phyloP scores from a whole-genome alignment of 2,329 filamentous ascomycete species.

The Colletotrichum orbiculare region DNA sequence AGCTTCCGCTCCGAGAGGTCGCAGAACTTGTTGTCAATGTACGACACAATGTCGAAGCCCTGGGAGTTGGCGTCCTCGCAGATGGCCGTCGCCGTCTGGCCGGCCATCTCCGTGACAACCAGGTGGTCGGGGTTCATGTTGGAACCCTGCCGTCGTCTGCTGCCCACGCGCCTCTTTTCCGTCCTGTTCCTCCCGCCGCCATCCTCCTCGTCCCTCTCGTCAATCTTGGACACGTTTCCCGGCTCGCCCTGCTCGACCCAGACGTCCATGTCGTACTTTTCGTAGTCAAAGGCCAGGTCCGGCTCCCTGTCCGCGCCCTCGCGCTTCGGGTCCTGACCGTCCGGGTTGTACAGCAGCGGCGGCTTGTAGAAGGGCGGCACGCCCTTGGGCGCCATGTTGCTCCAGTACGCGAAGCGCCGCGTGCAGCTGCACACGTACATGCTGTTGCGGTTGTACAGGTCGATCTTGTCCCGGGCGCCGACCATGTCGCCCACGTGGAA shows the following conservation, averaged over 20 bases:
- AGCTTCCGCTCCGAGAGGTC: constrained; percentile 5
- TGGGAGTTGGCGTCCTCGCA: constrained; percentile 15
- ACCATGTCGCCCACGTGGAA: constrained; percentile 40
- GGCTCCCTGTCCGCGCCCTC: constrained; percentile 34
- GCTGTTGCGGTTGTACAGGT: constrained; percentile 26
- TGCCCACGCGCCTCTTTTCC: not conserved
- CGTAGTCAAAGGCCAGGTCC: constrained; percentile 34
- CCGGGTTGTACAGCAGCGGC: constrained; percentile 39
- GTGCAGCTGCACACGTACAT: constrained; percentile 38
- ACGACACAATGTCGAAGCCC: constrained; percentile 25
- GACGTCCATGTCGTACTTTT: constrained; percentile 34
- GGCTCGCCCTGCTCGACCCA: constrained; percentile 25
- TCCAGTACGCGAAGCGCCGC: constrained; percentile 40
- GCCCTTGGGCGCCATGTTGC: constrained; percentile 36
- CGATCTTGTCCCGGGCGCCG: constrained; percentile 29
- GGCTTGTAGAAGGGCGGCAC: constrained; percentile 42
- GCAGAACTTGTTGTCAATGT: constrained; percentile 25
- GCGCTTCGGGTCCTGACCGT: constrained; percentile 20
- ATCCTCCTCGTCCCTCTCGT: not conserved
- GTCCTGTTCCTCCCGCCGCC: not conserved
- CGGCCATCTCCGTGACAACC: constrained; percentile 13
- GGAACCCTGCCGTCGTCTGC: not conserved
- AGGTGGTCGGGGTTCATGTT: constrained; percentile 21
- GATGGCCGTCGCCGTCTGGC: constrained; percentile 18
- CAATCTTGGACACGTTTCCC: not conserved